Evolutionary conservation across 257 asterid genomes (phyloP), one percentile per base, ranked within the genome.

Genomic region (Forsythia viridissima): DNA sequence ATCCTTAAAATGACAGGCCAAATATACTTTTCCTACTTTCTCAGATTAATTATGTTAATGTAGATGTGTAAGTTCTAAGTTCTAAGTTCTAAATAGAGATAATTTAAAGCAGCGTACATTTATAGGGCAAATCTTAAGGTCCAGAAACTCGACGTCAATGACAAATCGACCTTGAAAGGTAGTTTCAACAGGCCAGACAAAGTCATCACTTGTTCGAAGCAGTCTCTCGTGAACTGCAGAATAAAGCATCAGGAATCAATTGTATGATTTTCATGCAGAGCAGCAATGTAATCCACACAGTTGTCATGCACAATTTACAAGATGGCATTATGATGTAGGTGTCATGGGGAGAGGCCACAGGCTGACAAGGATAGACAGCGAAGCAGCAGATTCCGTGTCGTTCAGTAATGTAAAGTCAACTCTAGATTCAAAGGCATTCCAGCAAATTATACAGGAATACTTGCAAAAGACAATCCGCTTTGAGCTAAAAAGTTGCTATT

Each of bases 131-230:
- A 89, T 89, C 90, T 87, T 92, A 63, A 94, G 91, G 85, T 94
- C 97, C 82, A 92, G 87, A 84, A 94, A 92, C 92, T 94, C 98
- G 37, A 92, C 95, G 42, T 94, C 98, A 68, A 94, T 89, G 83
- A 85, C 42, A 76, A 91, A 83, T n/a, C 93, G 96, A 34, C 95
- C 94, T 78, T 84, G 92, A 65, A 77, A 83, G 39, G 77, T 85
- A 57, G 91, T 77, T 69, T 94, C 98, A 76, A 94, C 85, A 13
- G 91, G 91, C 85, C 96, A 91, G 85, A 89, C 92, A 86, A 91
- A 94, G 85, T 94, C 98, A 67, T 92, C 98, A 71, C 91, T 88
- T 41, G 95, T 82, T 37, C 96, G 92, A 71, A 94, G 96, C 76
- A 91, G 82, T 82, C 90, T 86, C 86, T 92, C 98, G 30, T 88